Evolutionary conservation across 2,329 filamentous ascomycete species (phyloP).

Genomic region (Emergomyces orientalis): DNA sequence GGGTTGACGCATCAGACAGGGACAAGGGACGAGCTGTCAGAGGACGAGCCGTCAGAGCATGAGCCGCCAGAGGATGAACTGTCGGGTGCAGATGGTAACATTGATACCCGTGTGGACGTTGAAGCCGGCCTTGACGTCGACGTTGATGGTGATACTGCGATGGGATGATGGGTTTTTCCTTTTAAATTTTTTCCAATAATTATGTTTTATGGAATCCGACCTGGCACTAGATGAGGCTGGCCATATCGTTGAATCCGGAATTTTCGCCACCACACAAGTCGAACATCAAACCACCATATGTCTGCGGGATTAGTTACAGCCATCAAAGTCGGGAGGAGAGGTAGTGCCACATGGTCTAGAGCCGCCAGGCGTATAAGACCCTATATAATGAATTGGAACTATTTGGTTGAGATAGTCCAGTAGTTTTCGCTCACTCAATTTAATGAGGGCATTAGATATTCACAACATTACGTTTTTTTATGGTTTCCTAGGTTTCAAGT

Average conservation of each 20-base stretch:
- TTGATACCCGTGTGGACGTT: not conserved
- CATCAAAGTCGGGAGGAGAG: not conserved
- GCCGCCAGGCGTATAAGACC: not conserved
- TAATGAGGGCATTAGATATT: not conserved
- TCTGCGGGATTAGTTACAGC: not conserved
- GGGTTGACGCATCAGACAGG: slow-evolving; percentile 4
- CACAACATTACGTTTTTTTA: not conserved
- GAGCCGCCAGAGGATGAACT: not conserved
- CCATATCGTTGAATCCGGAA: not conserved
- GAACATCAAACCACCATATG: not conserved
- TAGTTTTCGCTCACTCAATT: not conserved
- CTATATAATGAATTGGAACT: not conserved
- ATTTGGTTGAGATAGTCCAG: not conserved
- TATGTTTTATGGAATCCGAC: not conserved
- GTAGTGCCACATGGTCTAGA: not conserved
- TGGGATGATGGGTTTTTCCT: slow-evolving; percentile 8
- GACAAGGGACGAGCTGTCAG: not conserved
- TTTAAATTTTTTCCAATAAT: not conserved
- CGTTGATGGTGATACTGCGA: slow-evolving; percentile 10
- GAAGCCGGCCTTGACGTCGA: not conserved
- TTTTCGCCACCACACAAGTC: not conserved
- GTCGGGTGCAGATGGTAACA: not conserved
- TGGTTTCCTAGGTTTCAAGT: not conserved
- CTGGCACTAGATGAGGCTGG: not conserved
- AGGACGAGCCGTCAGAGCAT: not conserved